Evolutionary conservation across 2,329 filamentous ascomycete species (phyloP).

Genomic region (Paramyrothecium roridum): DNA sequence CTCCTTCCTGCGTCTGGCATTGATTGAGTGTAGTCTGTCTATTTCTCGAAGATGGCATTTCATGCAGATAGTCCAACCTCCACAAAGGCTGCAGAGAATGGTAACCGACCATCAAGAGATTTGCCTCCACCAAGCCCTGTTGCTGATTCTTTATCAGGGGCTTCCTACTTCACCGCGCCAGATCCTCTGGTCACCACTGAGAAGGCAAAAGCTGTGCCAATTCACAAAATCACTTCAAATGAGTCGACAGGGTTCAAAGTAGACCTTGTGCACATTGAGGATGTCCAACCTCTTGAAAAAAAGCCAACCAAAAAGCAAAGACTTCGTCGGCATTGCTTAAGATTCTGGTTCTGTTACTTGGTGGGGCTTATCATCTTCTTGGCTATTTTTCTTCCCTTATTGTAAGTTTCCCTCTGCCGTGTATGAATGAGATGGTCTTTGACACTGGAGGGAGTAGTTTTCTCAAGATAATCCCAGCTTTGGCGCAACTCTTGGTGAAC

Average conservation of each 20-base stretch:
- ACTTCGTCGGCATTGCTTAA: slow-evolving; percentile 34
- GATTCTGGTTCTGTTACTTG: slow-evolving; percentile 41
- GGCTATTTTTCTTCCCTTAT: slow-evolving; percentile 40
- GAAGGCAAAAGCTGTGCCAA: too few species aligned
- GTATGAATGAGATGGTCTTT: not conserved
- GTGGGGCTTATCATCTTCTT: slow-evolving; percentile 36
- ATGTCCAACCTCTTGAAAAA: not conserved
- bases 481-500: slow-evolving; percentile 41
- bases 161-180: too few species aligned
- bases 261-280: not conserved
- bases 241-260: not conserved
- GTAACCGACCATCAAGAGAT: too few species aligned
- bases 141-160: too few species aligned
- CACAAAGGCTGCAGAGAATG: too few species aligned
- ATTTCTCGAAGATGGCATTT: too few species aligned
- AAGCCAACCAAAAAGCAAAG: slow-evolving; percentile 28
- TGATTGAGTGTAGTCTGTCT: too few species aligned
- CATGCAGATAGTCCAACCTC: too few species aligned
- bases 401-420: slow-evolving; percentile 31
- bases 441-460: slow-evolving; percentile 30
- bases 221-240: too few species aligned
- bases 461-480: slow-evolving; percentile 40
- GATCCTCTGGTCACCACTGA: too few species aligned
- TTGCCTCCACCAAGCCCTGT: too few species aligned
- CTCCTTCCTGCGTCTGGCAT: too few species aligned